These are phyloP conservation scores for Trichosanthes truncata DNA, from an alignment of 306 rosid genomes.

Conservation along the genomic window DNA sequence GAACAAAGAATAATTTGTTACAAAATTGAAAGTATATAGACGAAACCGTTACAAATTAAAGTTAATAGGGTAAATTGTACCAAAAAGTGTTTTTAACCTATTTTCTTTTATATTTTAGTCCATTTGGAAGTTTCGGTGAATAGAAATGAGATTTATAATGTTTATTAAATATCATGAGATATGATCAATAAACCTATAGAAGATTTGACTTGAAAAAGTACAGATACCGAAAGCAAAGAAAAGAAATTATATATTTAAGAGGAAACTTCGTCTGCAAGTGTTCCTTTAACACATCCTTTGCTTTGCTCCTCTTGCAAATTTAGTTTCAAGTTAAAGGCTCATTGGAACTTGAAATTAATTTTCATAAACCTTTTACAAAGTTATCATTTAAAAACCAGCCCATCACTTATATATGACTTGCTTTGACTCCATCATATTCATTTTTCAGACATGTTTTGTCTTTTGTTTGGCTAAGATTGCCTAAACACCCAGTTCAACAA, in stretches of 20 bases:
- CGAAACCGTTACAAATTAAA: background rate
- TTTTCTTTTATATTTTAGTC: background rate
- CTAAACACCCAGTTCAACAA: no score
- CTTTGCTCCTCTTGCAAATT: background rate
- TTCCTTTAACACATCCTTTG: background rate
- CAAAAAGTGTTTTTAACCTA: no score
- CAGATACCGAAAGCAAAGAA: background rate
- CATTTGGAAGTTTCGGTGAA: background rate
- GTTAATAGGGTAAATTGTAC: background rate
- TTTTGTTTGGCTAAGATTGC: background rate
- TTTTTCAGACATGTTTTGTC: background rate
- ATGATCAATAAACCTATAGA: background rate
- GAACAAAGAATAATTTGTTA: no score
- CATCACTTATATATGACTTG: background rate
- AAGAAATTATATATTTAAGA: background rate
- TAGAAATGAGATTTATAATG: background rate
- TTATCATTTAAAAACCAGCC: background rate
- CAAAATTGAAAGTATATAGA: no score
- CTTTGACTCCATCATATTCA: background rate
- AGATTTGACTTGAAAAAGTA: background rate
- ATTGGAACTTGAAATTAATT: constrained; percentile 4
- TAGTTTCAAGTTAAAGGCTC: constrained; percentile 3
- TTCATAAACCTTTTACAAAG: background rate
- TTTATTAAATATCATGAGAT: background rate
- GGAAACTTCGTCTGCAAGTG: constrained; percentile 1